These are phyloP conservation scores for Aurantiochytrium sp. DNA, from an alignment of 108 stramenopile species.

Conservation along the genomic window DNA sequence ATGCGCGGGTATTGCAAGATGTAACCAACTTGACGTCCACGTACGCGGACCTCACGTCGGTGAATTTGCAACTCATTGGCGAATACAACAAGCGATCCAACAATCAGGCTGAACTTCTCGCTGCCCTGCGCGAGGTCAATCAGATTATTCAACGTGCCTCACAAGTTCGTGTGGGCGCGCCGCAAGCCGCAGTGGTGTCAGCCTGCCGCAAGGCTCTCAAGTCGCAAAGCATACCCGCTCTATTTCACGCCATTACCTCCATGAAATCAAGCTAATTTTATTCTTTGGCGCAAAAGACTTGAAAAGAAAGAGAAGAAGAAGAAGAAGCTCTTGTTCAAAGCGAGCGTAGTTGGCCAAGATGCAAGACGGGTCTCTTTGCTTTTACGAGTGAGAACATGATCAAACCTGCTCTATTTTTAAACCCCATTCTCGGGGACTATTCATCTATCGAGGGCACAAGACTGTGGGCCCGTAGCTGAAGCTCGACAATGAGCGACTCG, in stretches of 20 bases:
- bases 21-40: conserved; percentile 36
- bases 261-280: not conserved
- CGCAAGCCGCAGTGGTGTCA: conserved; percentile 14
- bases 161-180: conserved; percentile 38
- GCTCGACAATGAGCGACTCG: no score
- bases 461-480: no score
- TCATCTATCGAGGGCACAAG: no score
- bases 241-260: not conserved
- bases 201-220: not conserved
- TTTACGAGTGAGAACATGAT: no score
- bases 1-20: conserved; percentile 47
- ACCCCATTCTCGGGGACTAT: no score
- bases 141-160: conserved; percentile 43
- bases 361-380: no score
- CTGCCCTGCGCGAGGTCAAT: conserved; percentile 46
- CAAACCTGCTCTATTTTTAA: no score
- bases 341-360: no score
- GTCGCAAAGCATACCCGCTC: not conserved
- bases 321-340: no score
- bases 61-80: conserved; percentile 42
- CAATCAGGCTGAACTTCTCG: conserved; percentile 43
- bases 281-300: no score
- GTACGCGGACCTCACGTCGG: conserved; percentile 38
- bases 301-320: no score
- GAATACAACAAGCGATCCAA: conserved; percentile 49